Percentiles rank a stretch among this genome's conserved stretches.
Evolutionary conservation across 2,329 filamentous ascomycete genomes (phyloP).

Genomic region (Claviceps cyperi): DNA sequence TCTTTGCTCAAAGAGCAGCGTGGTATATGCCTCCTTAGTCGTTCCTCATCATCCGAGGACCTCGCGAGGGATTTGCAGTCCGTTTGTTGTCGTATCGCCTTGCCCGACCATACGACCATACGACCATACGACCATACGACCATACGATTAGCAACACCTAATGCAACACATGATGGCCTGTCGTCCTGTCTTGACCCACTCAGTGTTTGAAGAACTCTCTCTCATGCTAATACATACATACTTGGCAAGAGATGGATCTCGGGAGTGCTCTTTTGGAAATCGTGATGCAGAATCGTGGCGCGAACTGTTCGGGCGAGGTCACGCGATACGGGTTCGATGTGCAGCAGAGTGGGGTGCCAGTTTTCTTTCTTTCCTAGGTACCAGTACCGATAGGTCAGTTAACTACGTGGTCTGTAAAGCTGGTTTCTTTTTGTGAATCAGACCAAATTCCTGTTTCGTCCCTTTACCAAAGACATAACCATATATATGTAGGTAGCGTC

Average conservation of each 20-base stretch:
- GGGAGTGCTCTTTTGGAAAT: background rate
- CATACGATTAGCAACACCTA: background rate
- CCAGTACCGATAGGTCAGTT: no score
- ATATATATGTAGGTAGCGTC: no score
- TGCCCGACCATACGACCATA: background rate
- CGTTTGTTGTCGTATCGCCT: background rate
- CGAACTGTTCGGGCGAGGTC: background rate
- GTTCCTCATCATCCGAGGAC: background rate
- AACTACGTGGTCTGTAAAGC: no score
- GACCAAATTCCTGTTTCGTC: no score
- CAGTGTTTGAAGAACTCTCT: background rate
- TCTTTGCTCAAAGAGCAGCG: background rate
- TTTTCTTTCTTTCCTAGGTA: background rate
- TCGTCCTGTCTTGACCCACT: background rate
- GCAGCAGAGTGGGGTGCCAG: background rate
- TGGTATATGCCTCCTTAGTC: background rate
- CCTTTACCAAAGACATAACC: no score
- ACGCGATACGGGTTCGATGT: background rate
- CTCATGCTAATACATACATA: no score
- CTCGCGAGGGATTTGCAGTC: background rate
- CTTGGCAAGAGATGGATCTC: background rate
- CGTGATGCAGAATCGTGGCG: background rate
- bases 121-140: no score
- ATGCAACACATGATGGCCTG: background rate
- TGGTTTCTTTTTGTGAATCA: no score